Base-by-base conservation (phyloP, 352 stramenopile species). In the Phytophthora tubulina region DNA sequence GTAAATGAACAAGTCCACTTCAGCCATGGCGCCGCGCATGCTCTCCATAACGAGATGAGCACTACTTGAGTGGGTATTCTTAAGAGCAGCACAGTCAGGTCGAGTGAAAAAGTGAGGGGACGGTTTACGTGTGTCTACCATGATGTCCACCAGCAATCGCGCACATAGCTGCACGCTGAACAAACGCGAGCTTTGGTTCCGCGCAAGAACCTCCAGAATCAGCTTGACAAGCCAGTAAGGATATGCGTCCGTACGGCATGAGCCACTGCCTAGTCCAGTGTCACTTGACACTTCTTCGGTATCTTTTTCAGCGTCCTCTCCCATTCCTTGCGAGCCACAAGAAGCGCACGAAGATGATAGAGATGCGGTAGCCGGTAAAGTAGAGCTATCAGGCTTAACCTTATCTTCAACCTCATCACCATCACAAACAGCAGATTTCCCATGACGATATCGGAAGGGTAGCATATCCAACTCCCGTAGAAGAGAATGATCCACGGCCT, bases 1-100 rank as follows among this genome's bases (percentile, higher is more conserved):
- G 71, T 92, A 93, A 63, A 95, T 80, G 42, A 95, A 95, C 15
- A 93, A 57, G 59, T 94, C 87, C 5, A 93, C 80, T 72, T 94
- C 87, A 13, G 85, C 72, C 87, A 94, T 93, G 0, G 79, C 74
- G 21, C 87, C 87, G n/a, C 84, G 82, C 84, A 94, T 94, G 67
- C 85, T 94, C 55, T 91, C 83, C 87, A 94, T 94, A 11, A 94
- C 87, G 30, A 89, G 61, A 45, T 93, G 82, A 10, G 87, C 84
- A 57, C 80, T 88, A 27, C 79, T 82, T 30, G 85, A 94, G 68
- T 92, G 84, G 36, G 92, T 78, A 7, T 87, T 75, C 33, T 86
- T 75, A 0, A 94, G 72, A 11, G 56, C 56, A 9, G 76, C 54
- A 15, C 66, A 59, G 31, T 89, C 79, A 3, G 67, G 45, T 3